A percentile compares a stretch with the other conserved stretches of the same genome.
Evolutionary conservation across 352 stramenopile species (phyloP).

Genomic region (Globisporangium alternatum): DNA sequence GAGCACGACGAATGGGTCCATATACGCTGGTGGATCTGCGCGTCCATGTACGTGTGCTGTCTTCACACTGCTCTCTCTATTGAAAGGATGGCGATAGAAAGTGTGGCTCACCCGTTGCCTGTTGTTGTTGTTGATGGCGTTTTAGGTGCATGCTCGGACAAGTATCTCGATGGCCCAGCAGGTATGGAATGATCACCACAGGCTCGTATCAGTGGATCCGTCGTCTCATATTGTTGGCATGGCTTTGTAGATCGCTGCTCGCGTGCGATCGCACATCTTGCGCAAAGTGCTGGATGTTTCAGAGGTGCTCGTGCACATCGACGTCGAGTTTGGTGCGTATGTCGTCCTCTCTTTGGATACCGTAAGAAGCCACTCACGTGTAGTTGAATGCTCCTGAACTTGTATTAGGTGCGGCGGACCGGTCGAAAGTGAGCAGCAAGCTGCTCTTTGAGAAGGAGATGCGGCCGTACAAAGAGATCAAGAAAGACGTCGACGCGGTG

Average conservation of each 20-base stretch:
- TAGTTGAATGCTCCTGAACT: neutral
- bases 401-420: conserved; percentile 23
- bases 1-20: conserved; percentile 81
- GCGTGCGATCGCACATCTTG: conserved; percentile 69
- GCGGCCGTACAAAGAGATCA: conserved; percentile 76
- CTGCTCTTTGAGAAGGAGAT: conserved; percentile 51
- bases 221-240: neutral
- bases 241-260: conserved; percentile 47
- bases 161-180: conserved; percentile 86
- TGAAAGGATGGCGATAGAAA: too few species aligned
- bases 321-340: conserved; percentile 61
- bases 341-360: conserved; percentile 14
- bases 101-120: too few species aligned
- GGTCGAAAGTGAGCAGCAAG: conserved; percentile 22
- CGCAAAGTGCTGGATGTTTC: conserved; percentile 72
- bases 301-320: conserved; percentile 86
- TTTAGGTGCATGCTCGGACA: conserved; percentile 71
- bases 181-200: conserved; percentile 21
- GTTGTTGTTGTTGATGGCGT: neutral
- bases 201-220: neutral
- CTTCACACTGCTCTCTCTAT: neutral
- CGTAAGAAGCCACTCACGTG: neutral
- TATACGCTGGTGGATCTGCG: conserved; percentile 86
- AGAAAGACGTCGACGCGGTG: conserved; percentile 57
- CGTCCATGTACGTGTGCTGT: conserved; percentile 58